A percentile compares a stretch with the other conserved stretches of the same genome.
These are phyloP conservation scores for Fistulinella cinereoalba DNA, from an alignment of 1,284 basidiomycete species.

Conservation along the genomic window DNA sequence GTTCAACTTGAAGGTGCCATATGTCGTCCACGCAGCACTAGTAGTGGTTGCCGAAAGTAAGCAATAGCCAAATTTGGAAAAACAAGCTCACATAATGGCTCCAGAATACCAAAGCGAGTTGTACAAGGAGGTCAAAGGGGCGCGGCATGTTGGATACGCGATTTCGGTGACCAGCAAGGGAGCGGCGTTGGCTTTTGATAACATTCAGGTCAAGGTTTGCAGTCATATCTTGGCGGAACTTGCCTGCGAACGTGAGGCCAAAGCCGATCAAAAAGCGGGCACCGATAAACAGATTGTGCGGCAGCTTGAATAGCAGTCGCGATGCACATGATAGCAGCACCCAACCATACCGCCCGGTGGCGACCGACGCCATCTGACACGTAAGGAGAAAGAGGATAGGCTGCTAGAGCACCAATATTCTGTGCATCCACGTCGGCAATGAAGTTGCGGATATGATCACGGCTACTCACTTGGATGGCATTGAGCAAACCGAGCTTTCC, in stretches of 20 bases:
- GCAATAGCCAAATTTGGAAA: not conserved
- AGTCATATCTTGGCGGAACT: slow-evolving; percentile 12
- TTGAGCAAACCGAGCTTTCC: slow-evolving; percentile 68
- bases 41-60: not conserved
- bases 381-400: slow-evolving; percentile 69
- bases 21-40: slow-evolving; percentile 74
- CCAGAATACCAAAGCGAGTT: slow-evolving; percentile 82
- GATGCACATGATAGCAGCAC: slow-evolving; percentile 60
- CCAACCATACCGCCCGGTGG: slow-evolving; percentile 58
- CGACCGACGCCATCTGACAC: slow-evolving; percentile 68
- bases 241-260: slow-evolving; percentile 68
- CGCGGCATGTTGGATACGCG: slow-evolving; percentile 73
- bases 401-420: slow-evolving; percentile 66
- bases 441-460: slow-evolving; percentile 11
- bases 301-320: slow-evolving; percentile 70
- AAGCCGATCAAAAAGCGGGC: slow-evolving; percentile 79
- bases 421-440: slow-evolving; percentile 25
- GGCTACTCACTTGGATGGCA: slow-evolving; percentile 61
- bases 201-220: not conserved
- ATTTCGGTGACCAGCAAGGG: slow-evolving; percentile 77
- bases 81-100: slow-evolving; percentile 55
- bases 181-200: slow-evolving; percentile 53
- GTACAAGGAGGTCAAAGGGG: slow-evolving; percentile 67
- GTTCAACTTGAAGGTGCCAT: slow-evolving; percentile 65
- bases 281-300: slow-evolving; percentile 74